Conservation (phyloP, 1,284 basidiomycete genomes). For the Malassezia sympodialis region DNA sequence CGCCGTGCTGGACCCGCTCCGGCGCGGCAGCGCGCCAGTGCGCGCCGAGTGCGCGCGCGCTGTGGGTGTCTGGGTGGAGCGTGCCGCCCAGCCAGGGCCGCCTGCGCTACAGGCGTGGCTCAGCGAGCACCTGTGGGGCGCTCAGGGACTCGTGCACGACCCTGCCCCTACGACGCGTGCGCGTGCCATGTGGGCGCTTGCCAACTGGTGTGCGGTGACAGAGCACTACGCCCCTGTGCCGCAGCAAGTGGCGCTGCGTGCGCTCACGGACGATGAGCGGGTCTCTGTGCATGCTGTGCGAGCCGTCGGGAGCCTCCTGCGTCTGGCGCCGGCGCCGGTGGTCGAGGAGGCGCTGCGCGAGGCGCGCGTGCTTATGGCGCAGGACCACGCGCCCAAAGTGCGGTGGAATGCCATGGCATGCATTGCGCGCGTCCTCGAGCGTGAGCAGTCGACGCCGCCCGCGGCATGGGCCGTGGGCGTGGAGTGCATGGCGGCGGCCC, state of each 20-base stretch:
- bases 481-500: not conserved
- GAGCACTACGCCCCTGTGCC: not conserved
- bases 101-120: not conserved
- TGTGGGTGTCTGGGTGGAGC: slow-evolving; percentile 10
- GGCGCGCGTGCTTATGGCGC: not conserved
- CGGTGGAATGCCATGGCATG: slow-evolving; percentile 14
- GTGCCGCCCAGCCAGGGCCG: not conserved
- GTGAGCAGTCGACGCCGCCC: not conserved
- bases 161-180: not conserved
- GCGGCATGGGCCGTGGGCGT: not conserved
- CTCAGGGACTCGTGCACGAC: slow-evolving; percentile 4
- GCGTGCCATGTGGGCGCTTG: slow-evolving; percentile 10
- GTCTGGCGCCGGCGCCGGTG: not conserved
- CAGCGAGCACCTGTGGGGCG: not conserved
- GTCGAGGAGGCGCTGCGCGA: not conserved
- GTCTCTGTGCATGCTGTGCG: slow-evolving; percentile 10
- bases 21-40: not conserved
- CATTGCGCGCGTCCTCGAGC: not conserved
- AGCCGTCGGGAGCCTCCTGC: slow-evolving; percentile 5
- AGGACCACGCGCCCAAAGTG: slow-evolving; percentile 5
- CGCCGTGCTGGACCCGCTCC: not conserved
- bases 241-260: not conserved
- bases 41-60: slow-evolving; percentile 10
- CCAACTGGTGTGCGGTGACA: slow-evolving; percentile 6
- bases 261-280: slow-evolving; percentile 3